Evolutionary conservation across 176 grass and related monocot species (phyloP).

Genomic region (Calamus simplicifolius): DNA sequence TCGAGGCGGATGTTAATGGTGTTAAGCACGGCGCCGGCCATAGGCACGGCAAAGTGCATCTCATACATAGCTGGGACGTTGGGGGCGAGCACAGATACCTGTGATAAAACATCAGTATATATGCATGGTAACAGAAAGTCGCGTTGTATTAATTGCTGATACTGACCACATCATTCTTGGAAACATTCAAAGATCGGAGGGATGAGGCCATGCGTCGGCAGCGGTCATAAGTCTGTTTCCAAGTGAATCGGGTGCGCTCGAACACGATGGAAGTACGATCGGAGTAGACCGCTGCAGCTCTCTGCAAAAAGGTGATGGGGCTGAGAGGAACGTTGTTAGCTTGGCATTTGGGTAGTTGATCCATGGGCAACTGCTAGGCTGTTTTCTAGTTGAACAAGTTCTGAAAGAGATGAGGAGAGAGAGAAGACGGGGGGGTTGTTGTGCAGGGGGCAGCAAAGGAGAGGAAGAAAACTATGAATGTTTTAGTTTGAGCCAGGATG

Average conservation of each 20-base stretch:
- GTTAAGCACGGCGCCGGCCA: conserved; percentile 64
- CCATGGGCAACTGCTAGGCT: conserved; percentile 17
- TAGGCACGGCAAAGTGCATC: conserved; percentile 70
- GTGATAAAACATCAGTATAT: not conserved
- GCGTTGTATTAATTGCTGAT: no score
- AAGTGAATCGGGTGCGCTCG: conserved; percentile 31
- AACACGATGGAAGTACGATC: conserved; percentile 37
- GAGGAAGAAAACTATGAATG: no score
- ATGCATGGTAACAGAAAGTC: not conserved
- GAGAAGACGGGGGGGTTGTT: no score
- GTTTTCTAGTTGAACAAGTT: no score
- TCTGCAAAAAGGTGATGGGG: conserved; percentile 40
- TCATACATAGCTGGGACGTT: conserved; percentile 55
- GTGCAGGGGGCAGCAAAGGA: no score
- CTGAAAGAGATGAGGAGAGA: no score
- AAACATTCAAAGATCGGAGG: conserved; percentile 26
- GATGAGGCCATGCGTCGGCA: conserved; percentile 42
- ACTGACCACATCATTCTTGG: conserved; percentile 45
- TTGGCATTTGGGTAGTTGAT: conserved; percentile 22
- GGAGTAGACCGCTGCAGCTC: conserved; percentile 37
- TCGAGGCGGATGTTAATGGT: conserved; percentile 56
- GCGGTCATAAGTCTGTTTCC: conserved; percentile 37
- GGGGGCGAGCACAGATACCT: conserved; percentile 57
- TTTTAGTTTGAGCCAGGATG: no score
- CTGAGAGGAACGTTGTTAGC: conserved; percentile 36